Percentiles rank a stretch among this genome's conserved stretches.
phyloP scores from a whole-genome alignment of 148 eudicot genomes.

The Silene latifolia region DNA sequence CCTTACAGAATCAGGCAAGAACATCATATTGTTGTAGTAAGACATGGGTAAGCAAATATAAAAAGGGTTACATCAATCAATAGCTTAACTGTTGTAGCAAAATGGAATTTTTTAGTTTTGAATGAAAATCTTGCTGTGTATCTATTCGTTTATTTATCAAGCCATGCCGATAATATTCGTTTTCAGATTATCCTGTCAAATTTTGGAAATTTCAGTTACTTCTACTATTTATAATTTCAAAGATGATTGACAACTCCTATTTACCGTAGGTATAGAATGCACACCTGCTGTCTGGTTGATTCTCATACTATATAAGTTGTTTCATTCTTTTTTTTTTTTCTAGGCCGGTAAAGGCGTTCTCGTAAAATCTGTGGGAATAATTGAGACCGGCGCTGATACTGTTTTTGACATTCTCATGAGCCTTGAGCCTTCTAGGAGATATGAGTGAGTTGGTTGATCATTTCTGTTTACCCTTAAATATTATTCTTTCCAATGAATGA shows the following conservation, averaged over 20 bases:
- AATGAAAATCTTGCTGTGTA: not conserved
- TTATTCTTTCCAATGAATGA: constrained; percentile 2
- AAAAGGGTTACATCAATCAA: not conserved
- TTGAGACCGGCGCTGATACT: constrained; percentile 74
- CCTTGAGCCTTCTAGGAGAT: constrained; percentile 71
- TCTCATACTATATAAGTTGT: not conserved
- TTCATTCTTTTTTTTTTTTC: constrained; percentile 8
- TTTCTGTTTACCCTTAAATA: not conserved
- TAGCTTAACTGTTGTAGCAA: not conserved
- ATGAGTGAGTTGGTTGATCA: constrained; percentile 66
- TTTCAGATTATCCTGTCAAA: not conserved
- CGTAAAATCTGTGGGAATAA: constrained; percentile 90
- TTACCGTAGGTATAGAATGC: not conserved
- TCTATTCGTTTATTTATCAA: not conserved
- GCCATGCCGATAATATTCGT: not conserved
- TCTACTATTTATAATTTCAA: not conserved
- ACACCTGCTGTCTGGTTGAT: not conserved
- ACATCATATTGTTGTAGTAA: not conserved
- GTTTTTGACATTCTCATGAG: constrained; percentile 78
- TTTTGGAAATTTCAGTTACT: not conserved
- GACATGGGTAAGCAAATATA: not conserved
- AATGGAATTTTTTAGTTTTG: not conserved
- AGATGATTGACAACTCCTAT: not conserved
- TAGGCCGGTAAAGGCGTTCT: constrained; percentile 73
- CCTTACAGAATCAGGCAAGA: not conserved